phyloP scores from a whole-genome alignment of 2,329 filamentous ascomycete genomes.

The Diaporthe capsici region DNA sequence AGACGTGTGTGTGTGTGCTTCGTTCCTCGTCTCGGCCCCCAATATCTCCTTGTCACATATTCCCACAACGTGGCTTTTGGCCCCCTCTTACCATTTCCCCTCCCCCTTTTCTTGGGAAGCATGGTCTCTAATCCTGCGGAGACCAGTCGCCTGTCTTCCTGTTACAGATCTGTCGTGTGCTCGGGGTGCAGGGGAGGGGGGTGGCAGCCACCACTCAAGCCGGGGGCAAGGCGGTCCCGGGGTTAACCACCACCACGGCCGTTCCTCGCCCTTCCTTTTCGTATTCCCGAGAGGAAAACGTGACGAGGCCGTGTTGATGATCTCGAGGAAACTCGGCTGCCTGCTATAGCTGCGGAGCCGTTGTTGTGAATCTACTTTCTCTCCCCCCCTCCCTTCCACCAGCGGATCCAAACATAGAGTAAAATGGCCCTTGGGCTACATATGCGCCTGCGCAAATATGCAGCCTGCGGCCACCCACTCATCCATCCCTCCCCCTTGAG shows the following conservation, averaged over 20 bases:
- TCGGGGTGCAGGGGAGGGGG: background rate
- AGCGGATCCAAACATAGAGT: slow-evolving; percentile 20
- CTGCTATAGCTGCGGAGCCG: slow-evolving; percentile 4
- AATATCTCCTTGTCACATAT: slow-evolving; percentile 15
- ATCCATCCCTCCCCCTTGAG: background rate
- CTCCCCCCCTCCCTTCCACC: background rate
- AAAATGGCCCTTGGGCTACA: background rate
- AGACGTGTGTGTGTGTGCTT: background rate
- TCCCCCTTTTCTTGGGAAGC: background rate
- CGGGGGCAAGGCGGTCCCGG: background rate
- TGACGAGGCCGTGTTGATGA: background rate
- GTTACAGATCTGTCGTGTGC: slow-evolving; percentile 23
- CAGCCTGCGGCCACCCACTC: slow-evolving; percentile 9
- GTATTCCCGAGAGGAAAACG: background rate
- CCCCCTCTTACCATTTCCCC: slow-evolving; percentile 15
- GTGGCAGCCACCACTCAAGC: background rate
- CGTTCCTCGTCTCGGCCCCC: slow-evolving; percentile 1
- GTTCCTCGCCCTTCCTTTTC: background rate
- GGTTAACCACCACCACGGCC: background rate
- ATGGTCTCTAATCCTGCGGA: slow-evolving; percentile 15
- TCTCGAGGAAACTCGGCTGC: background rate
- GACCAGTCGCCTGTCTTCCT: background rate
- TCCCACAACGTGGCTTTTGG: slow-evolving; percentile 34
- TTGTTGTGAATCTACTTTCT: background rate
- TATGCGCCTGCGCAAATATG: background rate